Base-by-base conservation (phyloP, 2,329 filamentous ascomycete genomes). In the Pseudofabraea citricarpa region DNA sequence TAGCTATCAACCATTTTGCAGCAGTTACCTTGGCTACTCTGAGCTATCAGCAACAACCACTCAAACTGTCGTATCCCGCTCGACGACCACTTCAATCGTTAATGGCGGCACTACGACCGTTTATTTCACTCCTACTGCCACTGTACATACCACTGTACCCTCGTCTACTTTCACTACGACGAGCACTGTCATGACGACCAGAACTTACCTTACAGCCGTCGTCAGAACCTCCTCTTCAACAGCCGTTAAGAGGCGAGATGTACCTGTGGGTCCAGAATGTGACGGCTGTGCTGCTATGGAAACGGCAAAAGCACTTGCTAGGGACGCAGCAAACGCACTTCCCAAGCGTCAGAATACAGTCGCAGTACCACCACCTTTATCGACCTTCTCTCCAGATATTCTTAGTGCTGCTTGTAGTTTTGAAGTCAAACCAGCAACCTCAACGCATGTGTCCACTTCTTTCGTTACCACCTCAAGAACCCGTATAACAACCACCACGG, bases 1-100 rank as follows among this genome's bases (percentile, higher is more conserved):
- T 20, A 21, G 35, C 3, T 36, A 36, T 36, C 35, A 36, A 36
- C 35, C 35, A 36, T 36, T 36, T 9, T 36, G 35, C 18, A 36
- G 16, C 16, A 10, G 6, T 19, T 21, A 20, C 9, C 35, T 36
- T 21, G 18, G 35, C 35, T 36, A 36, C 35, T 10, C 2, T 10
- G 13, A 31, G 5, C 20, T 6, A 20, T 20, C 10, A 5, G 6
- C 20, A 20, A 13, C 12, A n/a, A 5, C 18, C 6, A 21, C 18
- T 8, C 16, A 36, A 21, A 36, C 35, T 6, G 22, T 10, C 2
- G 13, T 20, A 7, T 6, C n/a, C 18, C 6, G 16, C 8, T 16
- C 16, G 10, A 2, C 35, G n/a, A 6, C 22, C 16, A 36, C 16
- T n/a, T 20, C 35, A 36, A 36, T 18, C 18, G n/a, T n/a, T n/a